Evolutionary conservation across 1,139 yeast genomes (phyloP).

Genomic region (Lodderomyces elongisporus): DNA sequence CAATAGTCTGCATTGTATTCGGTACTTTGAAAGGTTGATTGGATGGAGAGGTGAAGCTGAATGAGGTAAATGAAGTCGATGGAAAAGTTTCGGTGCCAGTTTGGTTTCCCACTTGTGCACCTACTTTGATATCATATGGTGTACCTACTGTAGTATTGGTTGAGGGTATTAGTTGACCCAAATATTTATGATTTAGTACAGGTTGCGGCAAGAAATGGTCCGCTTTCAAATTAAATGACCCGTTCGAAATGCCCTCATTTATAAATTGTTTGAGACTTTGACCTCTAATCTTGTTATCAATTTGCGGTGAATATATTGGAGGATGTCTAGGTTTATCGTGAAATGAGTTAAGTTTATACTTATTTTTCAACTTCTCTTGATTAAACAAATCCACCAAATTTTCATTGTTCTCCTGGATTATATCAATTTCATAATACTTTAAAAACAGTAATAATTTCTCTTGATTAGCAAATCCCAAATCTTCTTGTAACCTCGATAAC

Average conservation of each 20-base stretch:
- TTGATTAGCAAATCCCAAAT: constrained; percentile 63
- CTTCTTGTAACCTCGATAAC: constrained; percentile 38
- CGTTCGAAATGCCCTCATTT: constrained; percentile 35
- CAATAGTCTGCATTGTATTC: no score
- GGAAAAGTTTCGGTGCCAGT: no score
- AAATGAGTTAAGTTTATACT: constrained; percentile 41
- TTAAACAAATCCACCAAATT: constrained; percentile 53
- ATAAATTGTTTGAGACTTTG: constrained; percentile 28
- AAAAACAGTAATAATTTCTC: constrained; percentile 56
- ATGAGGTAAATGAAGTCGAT: no score
- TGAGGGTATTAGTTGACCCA: no score
- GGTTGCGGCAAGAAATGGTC: no score
- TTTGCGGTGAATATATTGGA: constrained; percentile 52
- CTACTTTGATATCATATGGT: no score
- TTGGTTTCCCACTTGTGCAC: no score
- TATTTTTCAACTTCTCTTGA: constrained; percentile 37
- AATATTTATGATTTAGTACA: no score
- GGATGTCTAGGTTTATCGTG: constrained; percentile 46
- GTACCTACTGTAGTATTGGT: no score
- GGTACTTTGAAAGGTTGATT: no score
- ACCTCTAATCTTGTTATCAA: constrained; percentile 45
- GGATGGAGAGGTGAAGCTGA: no score
- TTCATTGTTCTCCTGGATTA: constrained; percentile 28
- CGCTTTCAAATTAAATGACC: constrained; percentile 3
- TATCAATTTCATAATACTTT: constrained; percentile 57